These are phyloP conservation scores for Letharia lupina DNA, from an alignment of 495 filamentous ascomycete genomes.

Conservation along the genomic window DNA sequence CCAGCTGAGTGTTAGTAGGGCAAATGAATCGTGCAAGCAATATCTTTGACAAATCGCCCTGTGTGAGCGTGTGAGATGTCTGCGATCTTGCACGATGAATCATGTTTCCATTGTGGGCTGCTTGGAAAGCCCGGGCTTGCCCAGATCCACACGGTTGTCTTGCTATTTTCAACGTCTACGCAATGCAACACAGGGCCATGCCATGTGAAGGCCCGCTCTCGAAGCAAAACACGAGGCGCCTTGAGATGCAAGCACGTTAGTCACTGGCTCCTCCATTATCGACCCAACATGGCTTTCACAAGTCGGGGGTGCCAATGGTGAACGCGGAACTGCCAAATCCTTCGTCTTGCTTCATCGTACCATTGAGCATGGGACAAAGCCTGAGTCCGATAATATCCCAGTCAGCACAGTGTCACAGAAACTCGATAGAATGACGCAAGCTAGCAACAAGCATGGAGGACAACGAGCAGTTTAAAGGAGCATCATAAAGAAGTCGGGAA, in stretches of 20 bases:
- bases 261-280: not conserved
- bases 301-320: constrained; percentile 39
- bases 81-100: not conserved
- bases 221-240: not conserved
- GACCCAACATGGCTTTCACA: constrained; percentile 4
- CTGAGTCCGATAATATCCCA: constrained; percentile 35
- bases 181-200: not conserved
- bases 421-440: constrained; percentile 18
- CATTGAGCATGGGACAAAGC: constrained; percentile 86
- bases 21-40: not conserved
- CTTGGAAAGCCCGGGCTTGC: not conserved
- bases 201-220: not conserved
- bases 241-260: not conserved
- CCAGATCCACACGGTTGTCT: not conserved
- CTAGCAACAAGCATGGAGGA: constrained; percentile 2
- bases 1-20: not conserved
- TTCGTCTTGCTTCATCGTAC: constrained; percentile 67
- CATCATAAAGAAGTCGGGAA: constrained; percentile 1
- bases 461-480: constrained; percentile 2
- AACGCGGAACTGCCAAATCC: constrained; percentile 45
- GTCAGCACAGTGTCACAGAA: constrained; percentile 24
- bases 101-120: not conserved
- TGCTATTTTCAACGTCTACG: not conserved
- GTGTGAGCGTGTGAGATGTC: not conserved
- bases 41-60: not conserved